These are phyloP conservation scores for Gyromitra esculenta DNA, from an alignment of 2,329 filamentous ascomycete species.

Conservation along the genomic window DNA sequence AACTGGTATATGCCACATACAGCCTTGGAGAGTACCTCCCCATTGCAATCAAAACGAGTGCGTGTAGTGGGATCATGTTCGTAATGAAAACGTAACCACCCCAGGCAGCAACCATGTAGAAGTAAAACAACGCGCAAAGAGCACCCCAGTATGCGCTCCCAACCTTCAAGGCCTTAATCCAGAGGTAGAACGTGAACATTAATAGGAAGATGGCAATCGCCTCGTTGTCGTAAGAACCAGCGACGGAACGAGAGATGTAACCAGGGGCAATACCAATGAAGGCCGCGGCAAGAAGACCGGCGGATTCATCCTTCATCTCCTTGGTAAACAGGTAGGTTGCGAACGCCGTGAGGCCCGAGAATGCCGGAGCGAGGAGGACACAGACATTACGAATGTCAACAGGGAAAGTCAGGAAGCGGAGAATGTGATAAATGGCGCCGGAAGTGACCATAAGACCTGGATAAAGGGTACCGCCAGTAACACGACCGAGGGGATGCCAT, in stretches of 20 bases:
- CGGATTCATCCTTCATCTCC: constrained; percentile 96
- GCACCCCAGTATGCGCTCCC: constrained; percentile 97
- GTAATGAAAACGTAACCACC: constrained; percentile 99
- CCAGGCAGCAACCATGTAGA: constrained; percentile 99
- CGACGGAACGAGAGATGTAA: constrained; percentile 97
- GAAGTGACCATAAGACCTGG: constrained; percentile 99
- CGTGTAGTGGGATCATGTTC: constrained; percentile 91
- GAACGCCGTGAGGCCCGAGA: constrained; percentile 91
- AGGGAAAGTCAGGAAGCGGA: constrained; percentile 86
- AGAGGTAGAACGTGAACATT: constrained; percentile 97
- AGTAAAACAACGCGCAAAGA: constrained; percentile 93
- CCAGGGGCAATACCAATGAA: constrained; percentile 99
- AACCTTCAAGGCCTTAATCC: constrained; percentile 98
- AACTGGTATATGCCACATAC: constrained; percentile 96
- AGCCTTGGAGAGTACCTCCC: constrained; percentile 92
- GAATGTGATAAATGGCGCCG: constrained; percentile 92
- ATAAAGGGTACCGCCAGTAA: constrained; percentile 98
- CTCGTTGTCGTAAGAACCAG: constrained; percentile 99
- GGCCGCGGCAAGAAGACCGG: constrained; percentile 88
- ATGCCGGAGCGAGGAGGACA: constrained; percentile 91
- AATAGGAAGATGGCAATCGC: constrained; percentile 98
- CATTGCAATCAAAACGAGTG: constrained; percentile 95
- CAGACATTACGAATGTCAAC: constrained; percentile 99
- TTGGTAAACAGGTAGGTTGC: constrained; percentile 94
- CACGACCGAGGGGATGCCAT: constrained; percentile 98